A percentile compares a stretch with the other conserved stretches of the same genome.
Evolutionary conservation across 208 protist genomes (phyloP).

Genomic region (Crithidia brevicula): DNA sequence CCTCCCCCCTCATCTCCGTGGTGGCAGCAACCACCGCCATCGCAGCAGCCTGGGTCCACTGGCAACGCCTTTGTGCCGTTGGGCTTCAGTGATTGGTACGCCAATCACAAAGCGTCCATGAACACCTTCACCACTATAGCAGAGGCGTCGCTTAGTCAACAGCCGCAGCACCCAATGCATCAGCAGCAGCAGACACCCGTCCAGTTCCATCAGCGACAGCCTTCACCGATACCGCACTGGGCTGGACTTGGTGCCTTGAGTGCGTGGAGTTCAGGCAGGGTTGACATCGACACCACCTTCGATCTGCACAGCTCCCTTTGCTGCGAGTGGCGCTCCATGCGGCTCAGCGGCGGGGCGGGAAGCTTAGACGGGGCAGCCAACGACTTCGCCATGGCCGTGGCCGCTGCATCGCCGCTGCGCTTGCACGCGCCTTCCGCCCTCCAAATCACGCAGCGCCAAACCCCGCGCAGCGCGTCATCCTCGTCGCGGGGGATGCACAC

Average conservation of each 20-base stretch:
- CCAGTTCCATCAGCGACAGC: background rate
- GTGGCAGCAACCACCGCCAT: conserved; percentile 2
- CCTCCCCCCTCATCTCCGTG: too few species aligned
- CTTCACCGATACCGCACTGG: background rate
- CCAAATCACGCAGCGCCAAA: background rate
- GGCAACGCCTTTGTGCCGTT: conserved; percentile 19
- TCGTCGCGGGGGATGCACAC: background rate
- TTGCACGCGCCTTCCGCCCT: background rate
- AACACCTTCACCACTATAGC: background rate
- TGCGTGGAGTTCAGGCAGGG: background rate
- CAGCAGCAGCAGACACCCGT: background rate
- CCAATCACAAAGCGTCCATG: background rate
- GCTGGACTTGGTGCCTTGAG: background rate
- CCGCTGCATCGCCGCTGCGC: background rate
- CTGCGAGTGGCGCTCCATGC: conserved; percentile 14
- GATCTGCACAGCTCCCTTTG: conserved; percentile 18
- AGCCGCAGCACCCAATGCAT: conserved; percentile 8
- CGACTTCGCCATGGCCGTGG: conserved; percentile 17
- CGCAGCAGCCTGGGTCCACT: conserved; percentile 10
- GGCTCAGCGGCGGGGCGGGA: conserved; percentile 13
- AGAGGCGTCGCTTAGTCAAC: background rate
- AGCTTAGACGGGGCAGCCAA: conserved; percentile 8
- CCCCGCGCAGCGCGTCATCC: background rate
- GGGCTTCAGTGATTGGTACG: conserved; percentile 2
- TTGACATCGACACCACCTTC: conserved; percentile 9